These are phyloP conservation scores for Microbotryomycetes sp. DNA, from an alignment of 1,284 basidiomycete genomes.

Conservation along the genomic window DNA sequence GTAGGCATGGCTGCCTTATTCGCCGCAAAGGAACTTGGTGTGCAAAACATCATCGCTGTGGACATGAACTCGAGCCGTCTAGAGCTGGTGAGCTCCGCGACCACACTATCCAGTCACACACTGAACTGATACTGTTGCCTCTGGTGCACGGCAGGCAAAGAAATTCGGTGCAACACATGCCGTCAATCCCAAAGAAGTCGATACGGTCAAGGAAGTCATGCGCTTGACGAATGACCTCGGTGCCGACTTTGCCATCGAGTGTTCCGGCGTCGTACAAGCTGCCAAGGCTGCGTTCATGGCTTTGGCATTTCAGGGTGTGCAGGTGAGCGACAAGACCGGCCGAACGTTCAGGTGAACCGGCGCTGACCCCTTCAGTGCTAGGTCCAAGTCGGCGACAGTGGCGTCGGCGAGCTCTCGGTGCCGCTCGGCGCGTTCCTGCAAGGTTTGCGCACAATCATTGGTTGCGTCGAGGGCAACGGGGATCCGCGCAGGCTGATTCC, in stretches of 20 bases:
- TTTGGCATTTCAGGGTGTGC: background rate
- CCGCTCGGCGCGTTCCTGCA: conserved; percentile 1
- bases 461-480: conserved; percentile 12
- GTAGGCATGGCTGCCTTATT: conserved; percentile 35
- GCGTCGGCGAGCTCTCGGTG: background rate
- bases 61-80: conserved; percentile 25
- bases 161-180: conserved; percentile 29
- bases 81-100: conserved; percentile 3
- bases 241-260: conserved; percentile 15
- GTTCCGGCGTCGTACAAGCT: conserved; percentile 3
- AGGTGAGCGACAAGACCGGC: background rate
- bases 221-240: conserved; percentile 7
- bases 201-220: conserved; percentile 5
- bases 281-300: conserved; percentile 1
- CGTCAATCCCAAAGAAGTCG: conserved; percentile 23
- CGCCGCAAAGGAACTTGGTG: conserved; percentile 25
- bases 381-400: background rate
- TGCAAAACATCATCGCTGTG: conserved; percentile 33
- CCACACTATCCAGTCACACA: too few relatives aligned
- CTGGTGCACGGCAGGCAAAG: conserved; percentile 27
- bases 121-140: too few relatives aligned
- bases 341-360: background rate
- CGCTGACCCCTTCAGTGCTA: background rate
- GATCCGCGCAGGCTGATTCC: conserved; percentile 5
- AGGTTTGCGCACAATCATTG: conserved; percentile 3